phyloP scores from a whole-genome alignment of 495 filamentous ascomycete species.

The Clohesyomyces aquaticus region DNA sequence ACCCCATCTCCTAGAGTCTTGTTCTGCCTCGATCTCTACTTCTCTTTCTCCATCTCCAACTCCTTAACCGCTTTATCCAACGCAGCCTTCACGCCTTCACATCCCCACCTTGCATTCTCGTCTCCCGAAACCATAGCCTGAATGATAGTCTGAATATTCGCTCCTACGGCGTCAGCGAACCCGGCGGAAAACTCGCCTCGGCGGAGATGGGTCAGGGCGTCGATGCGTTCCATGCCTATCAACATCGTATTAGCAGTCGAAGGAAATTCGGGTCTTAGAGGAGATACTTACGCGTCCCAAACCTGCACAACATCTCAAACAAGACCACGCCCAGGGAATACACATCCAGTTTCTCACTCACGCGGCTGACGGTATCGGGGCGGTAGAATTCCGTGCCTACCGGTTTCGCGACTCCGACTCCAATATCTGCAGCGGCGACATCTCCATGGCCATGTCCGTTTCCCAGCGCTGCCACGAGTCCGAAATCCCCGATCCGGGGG shows the following conservation, averaged over 20 bases:
- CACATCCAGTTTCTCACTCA: constrained; percentile 47
- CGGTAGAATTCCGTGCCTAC: constrained; percentile 50
- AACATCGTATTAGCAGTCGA: background rate
- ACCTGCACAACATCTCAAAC: constrained; percentile 47
- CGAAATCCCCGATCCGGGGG: constrained; percentile 48
- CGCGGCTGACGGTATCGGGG: constrained; percentile 25
- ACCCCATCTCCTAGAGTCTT: too few relatives aligned
- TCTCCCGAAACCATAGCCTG: constrained; percentile 22
- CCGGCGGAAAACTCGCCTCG: constrained; percentile 20
- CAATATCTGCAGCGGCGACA: background rate
- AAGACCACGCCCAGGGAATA: constrained; percentile 50
- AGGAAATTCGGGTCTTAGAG: background rate
- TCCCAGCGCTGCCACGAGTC: constrained; percentile 44
- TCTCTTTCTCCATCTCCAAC: background rate
- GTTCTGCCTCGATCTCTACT: background rate
- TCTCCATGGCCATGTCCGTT: constrained; percentile 3
- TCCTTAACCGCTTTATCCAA: background rate
- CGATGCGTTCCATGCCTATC: constrained; percentile 25
- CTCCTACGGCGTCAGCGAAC: constrained; percentile 21
- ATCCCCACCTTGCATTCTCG: constrained; percentile 22
- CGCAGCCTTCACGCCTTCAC: constrained; percentile 36
- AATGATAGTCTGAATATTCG: constrained; percentile 14
- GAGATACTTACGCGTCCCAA: constrained; percentile 38
- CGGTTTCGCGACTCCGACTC: constrained; percentile 26
- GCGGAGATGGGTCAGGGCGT: constrained; percentile 19